Conservation (phyloP, 148 eudicot species). For the Persicaria tinctoria region DNA sequence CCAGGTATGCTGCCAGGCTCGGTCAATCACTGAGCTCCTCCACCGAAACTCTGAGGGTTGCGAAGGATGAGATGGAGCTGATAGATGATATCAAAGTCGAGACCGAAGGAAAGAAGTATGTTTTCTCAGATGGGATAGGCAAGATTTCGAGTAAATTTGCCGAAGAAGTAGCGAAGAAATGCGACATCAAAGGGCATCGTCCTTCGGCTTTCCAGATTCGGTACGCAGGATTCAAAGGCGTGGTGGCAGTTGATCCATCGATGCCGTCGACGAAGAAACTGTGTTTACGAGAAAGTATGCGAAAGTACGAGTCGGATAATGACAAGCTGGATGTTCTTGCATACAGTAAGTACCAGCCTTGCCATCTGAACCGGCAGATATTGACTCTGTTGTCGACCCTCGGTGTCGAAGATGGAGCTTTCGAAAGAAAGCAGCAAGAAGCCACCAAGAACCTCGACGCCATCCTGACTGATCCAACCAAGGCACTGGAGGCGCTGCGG, state of each 20-base stretch:
- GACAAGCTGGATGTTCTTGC: slow-evolving; percentile 62
- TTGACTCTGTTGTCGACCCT: slow-evolving; percentile 83
- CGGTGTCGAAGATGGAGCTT: slow-evolving; percentile 50
- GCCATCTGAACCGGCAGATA: slow-evolving; percentile 70
- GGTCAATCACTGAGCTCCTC: slow-evolving; percentile 94
- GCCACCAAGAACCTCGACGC: slow-evolving; percentile 54
- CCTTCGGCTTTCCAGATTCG: slow-evolving; percentile 91
- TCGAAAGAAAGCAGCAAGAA: slow-evolving; percentile 69
- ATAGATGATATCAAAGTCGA: slow-evolving; percentile 44
- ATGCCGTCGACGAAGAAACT: slow-evolving; percentile 36
- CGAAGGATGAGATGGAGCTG: slow-evolving; percentile 36
- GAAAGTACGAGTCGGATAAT: slow-evolving; percentile 51
- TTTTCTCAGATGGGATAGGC: slow-evolving; percentile 90
- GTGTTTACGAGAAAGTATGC: slow-evolving; percentile 72
- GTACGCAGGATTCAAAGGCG: slow-evolving; percentile 89
- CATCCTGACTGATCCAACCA: slow-evolving; percentile 50
- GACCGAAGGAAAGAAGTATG: slow-evolving; percentile 23
- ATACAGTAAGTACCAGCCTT: slow-evolving; percentile 81
- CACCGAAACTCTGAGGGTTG: slow-evolving; percentile 62
- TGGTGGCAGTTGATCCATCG: slow-evolving; percentile 72
- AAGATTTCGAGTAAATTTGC: slow-evolving; percentile 79
- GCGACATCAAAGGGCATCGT: slow-evolving; percentile 29
- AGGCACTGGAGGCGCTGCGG: slow-evolving; percentile 64
- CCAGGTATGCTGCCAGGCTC: slow-evolving; percentile 90
- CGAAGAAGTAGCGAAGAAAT: slow-evolving; percentile 50